Percentiles rank a stretch among this genome's conserved stretches.
These are phyloP conservation scores for Corymbia maculata DNA, from an alignment of 345 rosid genomes.

Conservation along the genomic window DNA sequence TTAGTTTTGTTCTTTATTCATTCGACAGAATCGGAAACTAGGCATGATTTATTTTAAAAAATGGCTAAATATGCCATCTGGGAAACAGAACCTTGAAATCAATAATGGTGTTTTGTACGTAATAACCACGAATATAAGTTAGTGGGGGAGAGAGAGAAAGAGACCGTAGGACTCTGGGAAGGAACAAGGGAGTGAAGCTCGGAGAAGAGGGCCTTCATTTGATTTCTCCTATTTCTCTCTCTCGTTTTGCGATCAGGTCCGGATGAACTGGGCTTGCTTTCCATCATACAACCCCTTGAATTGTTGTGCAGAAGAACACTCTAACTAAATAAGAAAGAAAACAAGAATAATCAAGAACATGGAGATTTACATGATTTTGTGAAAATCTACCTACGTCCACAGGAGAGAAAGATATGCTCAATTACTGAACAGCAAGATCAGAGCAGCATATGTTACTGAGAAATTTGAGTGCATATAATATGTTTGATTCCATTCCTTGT, in stretches of 20 bases:
- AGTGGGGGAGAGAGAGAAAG: background rate
- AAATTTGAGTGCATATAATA: background rate
- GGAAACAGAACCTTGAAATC: background rate
- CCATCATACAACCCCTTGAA: constrained; percentile 8
- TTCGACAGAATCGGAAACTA: background rate
- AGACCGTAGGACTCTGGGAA: constrained; percentile 11
- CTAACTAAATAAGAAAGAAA: too few species aligned
- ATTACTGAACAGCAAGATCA: background rate
- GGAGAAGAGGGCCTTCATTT: constrained; percentile 48
- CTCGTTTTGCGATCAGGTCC: constrained; percentile 39
- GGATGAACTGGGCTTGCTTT: constrained; percentile 26
- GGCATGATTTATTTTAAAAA: background rate
- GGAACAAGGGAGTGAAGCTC: constrained; percentile 44
- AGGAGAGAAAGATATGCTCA: too few species aligned
- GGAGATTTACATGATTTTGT: too few species aligned
- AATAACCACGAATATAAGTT: background rate
- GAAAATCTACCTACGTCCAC: too few species aligned
- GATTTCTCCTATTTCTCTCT: constrained; percentile 58
- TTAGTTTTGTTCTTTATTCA: background rate
- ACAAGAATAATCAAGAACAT: too few species aligned
- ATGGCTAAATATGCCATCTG: background rate
- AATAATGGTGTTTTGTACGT: background rate
- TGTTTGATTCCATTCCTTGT: background rate
- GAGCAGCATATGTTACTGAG: background rate
- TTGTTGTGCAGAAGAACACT: too few species aligned